Conservation (phyloP, 768 basidiomycete species). For the Mycena galericulata region DNA sequence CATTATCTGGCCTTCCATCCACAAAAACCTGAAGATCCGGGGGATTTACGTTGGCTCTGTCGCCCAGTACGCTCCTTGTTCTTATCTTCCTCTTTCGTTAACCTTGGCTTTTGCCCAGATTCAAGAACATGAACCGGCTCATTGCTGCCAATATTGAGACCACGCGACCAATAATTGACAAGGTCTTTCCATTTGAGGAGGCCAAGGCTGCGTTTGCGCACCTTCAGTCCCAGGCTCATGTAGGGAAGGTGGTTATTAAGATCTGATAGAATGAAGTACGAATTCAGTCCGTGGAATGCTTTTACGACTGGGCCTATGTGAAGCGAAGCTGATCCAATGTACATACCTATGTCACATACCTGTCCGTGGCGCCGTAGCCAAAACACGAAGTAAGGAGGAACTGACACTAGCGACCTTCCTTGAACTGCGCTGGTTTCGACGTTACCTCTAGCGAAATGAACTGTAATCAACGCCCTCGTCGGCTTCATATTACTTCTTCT, state of each 20-base stretch:
- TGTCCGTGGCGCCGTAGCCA: too few species aligned
- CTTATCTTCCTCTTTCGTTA: background rate
- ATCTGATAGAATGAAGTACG: too few species aligned
- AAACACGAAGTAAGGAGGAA: too few species aligned
- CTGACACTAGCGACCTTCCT: too few species aligned
- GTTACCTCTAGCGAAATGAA: too few species aligned
- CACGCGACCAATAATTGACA: conserved; percentile 61
- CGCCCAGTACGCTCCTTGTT: conserved; percentile 58
- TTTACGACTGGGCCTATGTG: too few species aligned
- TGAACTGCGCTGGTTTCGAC: too few species aligned
- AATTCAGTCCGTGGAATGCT: too few species aligned
- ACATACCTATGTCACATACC: too few species aligned
- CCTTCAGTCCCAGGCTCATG: conserved; percentile 58
- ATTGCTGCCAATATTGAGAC: conserved; percentile 46
- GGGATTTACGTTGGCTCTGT: conserved; percentile 70
- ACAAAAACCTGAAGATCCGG: conserved; percentile 55
- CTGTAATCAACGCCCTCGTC: too few species aligned
- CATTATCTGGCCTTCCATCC: conserved; percentile 48
- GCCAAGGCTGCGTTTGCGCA: conserved; percentile 58
- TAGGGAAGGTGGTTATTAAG: conserved; percentile 56
- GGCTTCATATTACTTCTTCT: too few species aligned
- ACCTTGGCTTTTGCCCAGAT: conserved; percentile 39
- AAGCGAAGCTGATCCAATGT: too few species aligned
- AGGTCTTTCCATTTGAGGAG: conserved; percentile 62
- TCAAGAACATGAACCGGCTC: conserved; percentile 59